Base-by-base conservation (phyloP, 2,329 filamentous ascomycete species). In the Ophidiomyces ophidiicola region DNA sequence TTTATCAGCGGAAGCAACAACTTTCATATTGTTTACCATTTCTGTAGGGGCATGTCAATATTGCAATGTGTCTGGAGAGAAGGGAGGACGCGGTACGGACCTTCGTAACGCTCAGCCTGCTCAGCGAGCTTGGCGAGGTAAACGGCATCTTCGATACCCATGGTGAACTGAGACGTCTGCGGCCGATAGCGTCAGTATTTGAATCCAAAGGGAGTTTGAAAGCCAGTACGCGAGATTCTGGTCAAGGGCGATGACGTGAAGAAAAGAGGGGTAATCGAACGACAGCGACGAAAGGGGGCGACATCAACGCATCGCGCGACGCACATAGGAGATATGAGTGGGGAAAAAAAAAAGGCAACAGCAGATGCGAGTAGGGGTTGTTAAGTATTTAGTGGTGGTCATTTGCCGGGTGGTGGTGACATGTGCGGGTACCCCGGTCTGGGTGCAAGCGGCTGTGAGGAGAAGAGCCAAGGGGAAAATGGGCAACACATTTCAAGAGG, bases 21-120 rank as follows among this genome's bases (percentile, higher is more conserved):
- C 79, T 80, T 94, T 96, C 88, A 96, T 96, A 78, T 94, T 94
- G 75, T 94, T 86, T 54, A 96, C 88, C 88, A 96, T 94, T 71
- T 94, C 88, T 94, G 67, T 50, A 17, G 15, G 42, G 26, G 42
- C 36, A 28, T 32, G 44, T 53, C 45, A 53, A 49, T 48, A 46
- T 31, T 32, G 12, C 17, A 33, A 32, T 15, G 17, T 32, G 18
- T 14, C 20, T 10, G 17, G 23, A 4, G 12, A 20, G 12, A 17
- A 33, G 37, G 28, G 21, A 12, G 31, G 19, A 32, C 26, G 25
- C 2, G 68, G 37, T n/a, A 60, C 75, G 60, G 72, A 96, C 90
- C 90, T 76, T 98, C 90, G 71, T 98, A 98, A 67, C 90, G 88
- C 80, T 98, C 90, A 69, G 90, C 90, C 80, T 98, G 90, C 81